Evolutionary conservation across 495 filamentous ascomycete genomes (phyloP), one percentile per base, ranked within the genome.

Genomic region (Pyrenopolyporus hunteri): DNA sequence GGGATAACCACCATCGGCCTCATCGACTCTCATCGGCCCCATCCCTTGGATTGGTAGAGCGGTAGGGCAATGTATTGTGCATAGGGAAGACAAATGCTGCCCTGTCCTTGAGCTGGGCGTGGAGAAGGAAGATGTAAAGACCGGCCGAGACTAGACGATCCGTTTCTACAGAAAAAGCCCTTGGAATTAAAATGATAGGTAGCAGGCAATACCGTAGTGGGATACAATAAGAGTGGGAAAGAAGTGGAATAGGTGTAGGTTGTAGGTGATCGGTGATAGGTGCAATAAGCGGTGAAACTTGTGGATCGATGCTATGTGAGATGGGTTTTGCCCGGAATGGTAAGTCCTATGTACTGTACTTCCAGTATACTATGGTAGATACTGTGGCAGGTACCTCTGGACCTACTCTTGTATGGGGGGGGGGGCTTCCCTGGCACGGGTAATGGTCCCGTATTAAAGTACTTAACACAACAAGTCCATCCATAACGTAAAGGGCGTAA

Each of bases 221-320:
- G n/a, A n/a, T n/a, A n/a, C n/a, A n/a, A n/a, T n/a, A n/a, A n/a
- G n/a, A n/a, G n/a, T n/a, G n/a, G 33, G 53, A 31, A 57, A 47
- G 36, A 19, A 42, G 23, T 23, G 23, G 37, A 20, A 20, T 23
- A 42, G n/a, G n/a, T n/a, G n/a, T n/a, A n/a, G n/a, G n/a, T n/a
- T n/a, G n/a, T n/a, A n/a, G n/a, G n/a, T n/a, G n/a, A n/a, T n/a
- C n/a, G n/a, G n/a, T n/a, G n/a, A 42, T 42, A 23, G 50, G 50
- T 57, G 28, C 32, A 59, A 67, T 57, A 47, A 67, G 63, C 63
- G 63, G 63, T 67, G 63, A 67, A 63, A 63, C 63, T n/a, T 62
- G 58, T 63, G 63, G 63, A 63, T 67, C 63, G 35, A 28, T 51
- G 45, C 44, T 66, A 32, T 40, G 39, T 61, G 25, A 26, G 45